Conservation (phyloP, 306 rosid species). For the Nissolia schottii region DNA sequence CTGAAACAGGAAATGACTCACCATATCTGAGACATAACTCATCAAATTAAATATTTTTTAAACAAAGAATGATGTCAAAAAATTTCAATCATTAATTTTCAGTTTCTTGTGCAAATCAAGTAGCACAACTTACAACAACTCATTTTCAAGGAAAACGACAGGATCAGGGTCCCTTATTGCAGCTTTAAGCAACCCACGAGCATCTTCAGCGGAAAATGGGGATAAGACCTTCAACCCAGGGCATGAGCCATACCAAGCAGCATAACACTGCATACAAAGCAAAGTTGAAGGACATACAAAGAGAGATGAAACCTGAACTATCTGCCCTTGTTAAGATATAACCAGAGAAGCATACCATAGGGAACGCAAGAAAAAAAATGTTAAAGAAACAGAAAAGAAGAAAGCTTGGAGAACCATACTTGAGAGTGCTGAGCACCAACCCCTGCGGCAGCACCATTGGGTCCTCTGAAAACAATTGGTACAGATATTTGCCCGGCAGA, state of each 20-base stretch:
- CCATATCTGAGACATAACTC: constrained; percentile 63
- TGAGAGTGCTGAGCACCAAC: constrained; percentile 99
- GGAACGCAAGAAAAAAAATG: not conserved
- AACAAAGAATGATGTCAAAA: not conserved
- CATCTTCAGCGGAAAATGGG: constrained; percentile 97
- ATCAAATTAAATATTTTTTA: constrained; percentile 24
- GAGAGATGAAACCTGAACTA: not conserved
- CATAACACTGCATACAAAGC: constrained; percentile 68
- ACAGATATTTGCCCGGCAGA: constrained; percentile 92
- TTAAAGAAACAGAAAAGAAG: not conserved
- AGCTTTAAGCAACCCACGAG: constrained; percentile 94
- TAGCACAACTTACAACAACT: constrained; percentile 73
- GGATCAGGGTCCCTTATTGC: constrained; percentile 99
- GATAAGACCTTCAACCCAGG: constrained; percentile 94
- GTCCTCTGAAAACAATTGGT: constrained; percentile 98
- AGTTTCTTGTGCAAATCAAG: not conserved
- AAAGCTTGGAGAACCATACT: constrained; percentile 42
- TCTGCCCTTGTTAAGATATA: not conserved
- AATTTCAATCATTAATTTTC: constrained; percentile 6
- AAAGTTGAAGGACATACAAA: not conserved
- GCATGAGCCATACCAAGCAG: constrained; percentile 76
- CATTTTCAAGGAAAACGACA: constrained; percentile 96
- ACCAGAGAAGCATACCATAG: not conserved
- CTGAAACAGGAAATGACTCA: constrained; percentile 94
- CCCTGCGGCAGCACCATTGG: constrained; percentile 99